phyloP scores from a whole-genome alignment of 2,329 filamentous ascomycete genomes.

The Sarocladium oryzae region DNA sequence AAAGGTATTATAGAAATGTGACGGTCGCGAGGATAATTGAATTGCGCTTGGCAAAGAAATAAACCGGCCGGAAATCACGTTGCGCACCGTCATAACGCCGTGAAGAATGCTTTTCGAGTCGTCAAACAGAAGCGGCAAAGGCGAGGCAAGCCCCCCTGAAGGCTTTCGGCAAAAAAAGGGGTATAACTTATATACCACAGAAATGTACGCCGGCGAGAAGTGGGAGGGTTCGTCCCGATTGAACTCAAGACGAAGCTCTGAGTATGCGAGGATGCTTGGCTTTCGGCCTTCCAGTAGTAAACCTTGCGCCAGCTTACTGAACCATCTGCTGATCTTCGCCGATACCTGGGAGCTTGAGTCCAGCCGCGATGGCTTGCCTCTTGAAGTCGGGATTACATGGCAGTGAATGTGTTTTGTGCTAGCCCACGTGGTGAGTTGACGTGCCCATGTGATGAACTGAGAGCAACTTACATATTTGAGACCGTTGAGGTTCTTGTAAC shows the following conservation, averaged over 20 bases:
- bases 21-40: not conserved
- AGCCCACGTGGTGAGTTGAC: not conserved
- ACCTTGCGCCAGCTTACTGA: not conserved
- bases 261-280: too few species aligned
- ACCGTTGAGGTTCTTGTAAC: conserved; percentile 98
- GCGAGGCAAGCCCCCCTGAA: not conserved
- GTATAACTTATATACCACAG: not conserved
- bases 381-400: conserved; percentile 80
- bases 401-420: conserved; percentile 76
- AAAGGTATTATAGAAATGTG: not conserved
- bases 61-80: not conserved
- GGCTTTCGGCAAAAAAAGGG: not conserved
- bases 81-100: not conserved
- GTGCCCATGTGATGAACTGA: too few species aligned
- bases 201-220: not conserved
- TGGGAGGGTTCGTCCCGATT: too few species aligned
- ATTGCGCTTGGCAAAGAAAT: not conserved
- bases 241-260: too few species aligned
- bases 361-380: conserved; percentile 36
- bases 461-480: conserved; percentile 73
- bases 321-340: conserved; percentile 35
- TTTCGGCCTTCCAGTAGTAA: too few species aligned
- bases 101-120: not conserved
- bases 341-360: conserved; percentile 36
- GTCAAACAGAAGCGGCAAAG: not conserved